Evolutionary conservation across 2,329 filamentous ascomycete species (phyloP).

Genomic region (Kalmusia sp.): DNA sequence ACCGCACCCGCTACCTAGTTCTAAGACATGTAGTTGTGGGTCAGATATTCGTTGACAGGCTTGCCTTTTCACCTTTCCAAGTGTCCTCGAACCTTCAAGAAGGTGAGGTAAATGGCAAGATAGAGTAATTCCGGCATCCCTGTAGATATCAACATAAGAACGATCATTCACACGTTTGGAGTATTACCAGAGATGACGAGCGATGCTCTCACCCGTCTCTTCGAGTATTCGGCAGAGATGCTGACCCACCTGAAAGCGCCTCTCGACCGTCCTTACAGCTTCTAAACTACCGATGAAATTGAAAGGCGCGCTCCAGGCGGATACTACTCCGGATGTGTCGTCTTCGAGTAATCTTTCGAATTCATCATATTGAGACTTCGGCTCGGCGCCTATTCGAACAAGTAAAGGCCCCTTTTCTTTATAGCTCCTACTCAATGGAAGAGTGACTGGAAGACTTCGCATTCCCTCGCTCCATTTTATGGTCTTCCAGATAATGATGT

Average conservation of each 20-base stretch:
- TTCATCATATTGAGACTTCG: conserved; percentile 32
- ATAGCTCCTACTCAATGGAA: conserved; percentile 49
- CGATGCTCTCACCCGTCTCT: conserved; percentile 76
- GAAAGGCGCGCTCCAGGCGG: conserved; percentile 62
- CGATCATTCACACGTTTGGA: background rate
- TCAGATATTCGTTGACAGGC: background rate
- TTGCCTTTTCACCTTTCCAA: background rate
- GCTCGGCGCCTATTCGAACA: conserved; percentile 49
- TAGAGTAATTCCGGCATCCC: conserved; percentile 67
- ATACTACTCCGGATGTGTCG: conserved; percentile 57
- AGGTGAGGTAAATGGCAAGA: conserved; percentile 59
- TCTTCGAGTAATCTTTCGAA: conserved; percentile 32
- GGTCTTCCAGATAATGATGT: conserved; percentile 50
- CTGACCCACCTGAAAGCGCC: conserved; percentile 57
- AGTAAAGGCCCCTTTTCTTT: conserved; percentile 48
- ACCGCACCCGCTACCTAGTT: conserved; percentile 73
- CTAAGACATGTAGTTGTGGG: conserved; percentile 56
- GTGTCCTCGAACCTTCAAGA: conserved; percentile 29
- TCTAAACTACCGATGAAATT: conserved; percentile 47
- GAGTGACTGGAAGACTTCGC: conserved; percentile 51
- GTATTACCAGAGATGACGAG: conserved; percentile 72
- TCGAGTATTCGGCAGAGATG: conserved; percentile 63
- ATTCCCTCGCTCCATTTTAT: conserved; percentile 54
- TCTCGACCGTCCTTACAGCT: conserved; percentile 61
- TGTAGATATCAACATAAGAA: conserved; percentile 28